Conservation (phyloP, 371 early-diverging fungal species). For the Zancudomyces culisetae region DNA sequence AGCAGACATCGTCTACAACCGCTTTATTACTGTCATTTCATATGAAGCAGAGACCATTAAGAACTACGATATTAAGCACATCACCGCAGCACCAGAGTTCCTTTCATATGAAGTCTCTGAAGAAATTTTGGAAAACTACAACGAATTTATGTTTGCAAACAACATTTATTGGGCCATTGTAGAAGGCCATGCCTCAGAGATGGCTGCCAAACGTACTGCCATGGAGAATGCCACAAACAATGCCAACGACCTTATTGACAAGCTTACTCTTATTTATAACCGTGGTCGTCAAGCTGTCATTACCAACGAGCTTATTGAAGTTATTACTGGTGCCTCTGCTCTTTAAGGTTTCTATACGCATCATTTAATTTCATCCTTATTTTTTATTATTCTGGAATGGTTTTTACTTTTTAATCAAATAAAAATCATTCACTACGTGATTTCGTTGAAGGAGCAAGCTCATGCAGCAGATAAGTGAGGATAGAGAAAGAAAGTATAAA, state of each 20-base stretch:
- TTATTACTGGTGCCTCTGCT: slow-evolving; percentile 88
- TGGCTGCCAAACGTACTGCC: slow-evolving; percentile 91
- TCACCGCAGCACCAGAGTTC: slow-evolving; percentile 71
- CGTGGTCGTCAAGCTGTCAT: slow-evolving; percentile 91
- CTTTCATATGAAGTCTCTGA: slow-evolving; percentile 79
- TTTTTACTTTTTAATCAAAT: no score
- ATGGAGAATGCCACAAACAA: slow-evolving; percentile 99
- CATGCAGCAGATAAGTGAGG: no score
- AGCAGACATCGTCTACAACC: slow-evolving; percentile 77
- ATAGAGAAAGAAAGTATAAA: no score
- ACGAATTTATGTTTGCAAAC: slow-evolving; percentile 89
- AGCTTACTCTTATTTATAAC: slow-evolving; percentile 59
- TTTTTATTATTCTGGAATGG: no score
- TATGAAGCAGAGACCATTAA: slow-evolving; percentile 61
- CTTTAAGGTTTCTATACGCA: slow-evolving; percentile 66
- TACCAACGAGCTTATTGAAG: slow-evolving; percentile 89
- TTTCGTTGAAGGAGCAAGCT: no score
- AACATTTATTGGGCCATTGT: slow-evolving; percentile 82
- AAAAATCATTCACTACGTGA: no score
- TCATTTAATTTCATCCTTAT: no score
- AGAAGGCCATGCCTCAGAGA: slow-evolving; percentile 93
- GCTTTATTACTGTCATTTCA: slow-evolving; percentile 82
- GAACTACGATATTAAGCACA: slow-evolving; percentile 35
- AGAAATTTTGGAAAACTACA: slow-evolving; percentile 68
- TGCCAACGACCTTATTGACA: slow-evolving; percentile 56